Base-by-base conservation (phyloP, 805 yeast species). In the Schwanniomyces occidentalis region DNA sequence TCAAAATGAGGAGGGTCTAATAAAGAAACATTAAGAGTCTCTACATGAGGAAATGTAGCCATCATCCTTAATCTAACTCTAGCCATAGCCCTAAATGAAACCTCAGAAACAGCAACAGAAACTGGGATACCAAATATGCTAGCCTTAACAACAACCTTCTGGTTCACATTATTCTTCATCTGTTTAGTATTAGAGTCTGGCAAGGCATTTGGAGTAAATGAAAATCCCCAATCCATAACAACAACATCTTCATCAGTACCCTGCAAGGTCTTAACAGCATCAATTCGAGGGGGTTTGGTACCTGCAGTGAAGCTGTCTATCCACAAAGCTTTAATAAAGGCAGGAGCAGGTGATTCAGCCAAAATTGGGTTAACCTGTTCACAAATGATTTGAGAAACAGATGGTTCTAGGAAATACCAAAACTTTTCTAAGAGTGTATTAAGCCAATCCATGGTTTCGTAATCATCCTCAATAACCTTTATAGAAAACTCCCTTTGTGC, bases 211-310 rank as follows among this genome's bases (percentile, higher is more conserved):
- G 99, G 99, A 17, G 87, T 84, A 67, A 90, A 87, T 1, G 96
- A 85, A 27, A 85, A 76, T 26, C 81, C 84, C 97, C 97, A 91
- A 62, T 93, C 99, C 96, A 93, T 93, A 34, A 95, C 96, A 8
- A 91, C 95, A 34, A 93, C 83, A 54, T 91, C 96, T 42, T 84
- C 85, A 19, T 79, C 82, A n/a, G 97, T 91, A 44, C 91, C 86
- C 31, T 82, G 85, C 52, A 89, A 77, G 2, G 97, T 86, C 56
- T 93, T 86, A 13, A 91, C 97, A 44, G 73, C 72, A 54, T 93
- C 97, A 41, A 93, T 73, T 58, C 99, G 77, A 21, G 96, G 96
- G 7, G 99, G 96, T 64, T 93, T 93, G 5, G 96, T 82, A 43
- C 99, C 99, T 12, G 84, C 75, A 6, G 98, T 93, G 56, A 93